Base-by-base conservation (phyloP, 768 basidiomycete species). In the Boletus speciosus region DNA sequence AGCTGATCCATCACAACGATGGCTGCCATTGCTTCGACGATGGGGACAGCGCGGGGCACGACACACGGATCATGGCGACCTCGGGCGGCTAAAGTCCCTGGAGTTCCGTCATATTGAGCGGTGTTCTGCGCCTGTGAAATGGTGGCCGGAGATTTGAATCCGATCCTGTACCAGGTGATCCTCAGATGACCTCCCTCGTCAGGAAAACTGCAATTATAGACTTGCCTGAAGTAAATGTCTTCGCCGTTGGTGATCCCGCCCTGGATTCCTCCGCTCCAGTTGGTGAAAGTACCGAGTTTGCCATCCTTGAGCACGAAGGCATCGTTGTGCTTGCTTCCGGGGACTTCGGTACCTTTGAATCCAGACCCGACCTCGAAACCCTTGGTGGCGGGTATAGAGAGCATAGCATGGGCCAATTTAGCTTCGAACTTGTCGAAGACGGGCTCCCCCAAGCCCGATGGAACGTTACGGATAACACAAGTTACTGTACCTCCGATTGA, bases 401-500 rank as follows among this genome's bases (percentile, higher is more conserved):
- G 82, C 96, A 99, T 98, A 8, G 97, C 97, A 68, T 98, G 97
- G 12, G 83, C 96, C 56, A 99, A 85, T 58, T 82, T 82, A 19
- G 97, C 97, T 73, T 97, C 96, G 70, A 98, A 88, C 73, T 98
- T 98, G 81, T 99, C 95, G 72, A 99, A 98, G 47, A 92, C 89
- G 49, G 97, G 97, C 71, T 98, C 97, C 47, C 97, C 97, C 29
- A 98, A 83, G 8, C 97, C 97, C 19, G 86, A 74, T 43, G 97
- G 97, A 2, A 88, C 84, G 52, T 86, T 85, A 41, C 96, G 89
- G 61, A 99, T 90, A 37, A 98, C 91, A 69, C 97, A 98, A 52
- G 93, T 98, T 50, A 98, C 84, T 3, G 92, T 96, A n/a, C 97
- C 97, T 47, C 97, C 97, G 58, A 99, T 95, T 4, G 96, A 98